Evolutionary conservation across 2,329 filamentous ascomycete genomes (phyloP).

Genomic region (Paraconiothyrium brasiliense): DNA sequence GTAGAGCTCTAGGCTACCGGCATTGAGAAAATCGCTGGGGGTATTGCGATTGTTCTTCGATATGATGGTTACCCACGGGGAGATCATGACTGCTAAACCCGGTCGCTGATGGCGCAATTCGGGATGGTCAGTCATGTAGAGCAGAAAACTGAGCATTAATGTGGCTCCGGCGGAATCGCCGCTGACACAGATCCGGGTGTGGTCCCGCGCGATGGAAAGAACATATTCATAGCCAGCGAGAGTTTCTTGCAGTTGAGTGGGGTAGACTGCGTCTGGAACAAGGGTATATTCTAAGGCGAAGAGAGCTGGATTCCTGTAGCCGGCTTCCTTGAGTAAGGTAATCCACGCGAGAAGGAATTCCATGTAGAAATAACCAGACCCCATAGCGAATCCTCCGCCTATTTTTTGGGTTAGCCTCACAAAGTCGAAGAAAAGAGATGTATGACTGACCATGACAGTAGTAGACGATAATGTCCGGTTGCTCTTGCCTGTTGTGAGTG

Average conservation of each 20-base stretch:
- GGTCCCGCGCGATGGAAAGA: constrained; percentile 65
- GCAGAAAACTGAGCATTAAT: constrained; percentile 75
- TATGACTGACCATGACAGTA: constrained; percentile 74
- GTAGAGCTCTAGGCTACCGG: constrained; percentile 72
- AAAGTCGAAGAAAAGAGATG: not conserved
- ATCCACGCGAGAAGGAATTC: constrained; percentile 83
- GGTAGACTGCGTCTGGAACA: constrained; percentile 77
- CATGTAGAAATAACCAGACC: constrained; percentile 80
- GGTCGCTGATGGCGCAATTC: constrained; percentile 59
- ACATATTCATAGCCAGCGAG: constrained; percentile 76
- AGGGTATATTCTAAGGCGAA: constrained; percentile 84
- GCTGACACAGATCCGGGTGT: constrained; percentile 72
- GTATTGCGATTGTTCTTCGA: constrained; percentile 74
- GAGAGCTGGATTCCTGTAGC: constrained; percentile 78
- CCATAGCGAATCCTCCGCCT: constrained; percentile 87
- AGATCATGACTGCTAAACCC: constrained; percentile 76
- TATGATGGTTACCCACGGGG: constrained; percentile 80
- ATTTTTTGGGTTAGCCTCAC: constrained; percentile 23
- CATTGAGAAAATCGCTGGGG: constrained; percentile 77
- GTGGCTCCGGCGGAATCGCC: constrained; percentile 85
- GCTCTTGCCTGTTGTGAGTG: constrained; percentile 64
- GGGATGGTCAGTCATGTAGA: constrained; percentile 67
- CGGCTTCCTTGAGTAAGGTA: constrained; percentile 68
- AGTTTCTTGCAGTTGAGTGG: constrained; percentile 76
- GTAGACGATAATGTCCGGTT: constrained; percentile 81